phyloP scores from a whole-genome alignment of 129 eudicot species.

The Flaveria sonorensis region DNA sequence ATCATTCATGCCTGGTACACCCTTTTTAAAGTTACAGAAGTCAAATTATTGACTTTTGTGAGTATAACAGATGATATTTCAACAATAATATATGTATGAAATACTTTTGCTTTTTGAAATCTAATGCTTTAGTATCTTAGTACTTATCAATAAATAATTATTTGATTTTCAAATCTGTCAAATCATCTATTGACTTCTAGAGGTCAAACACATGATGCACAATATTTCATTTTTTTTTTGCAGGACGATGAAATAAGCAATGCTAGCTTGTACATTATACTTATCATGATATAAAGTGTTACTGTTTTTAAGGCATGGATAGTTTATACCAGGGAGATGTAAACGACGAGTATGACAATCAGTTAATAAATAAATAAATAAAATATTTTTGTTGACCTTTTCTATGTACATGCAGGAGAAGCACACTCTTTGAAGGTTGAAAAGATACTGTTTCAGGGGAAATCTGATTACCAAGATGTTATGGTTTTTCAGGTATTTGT shows the following conservation, averaged over 20 bases:
- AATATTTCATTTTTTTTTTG: neutral
- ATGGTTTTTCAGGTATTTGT: constrained; percentile 83
- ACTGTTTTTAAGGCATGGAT: neutral
- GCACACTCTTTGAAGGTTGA: constrained; percentile 97
- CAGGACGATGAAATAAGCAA: no score
- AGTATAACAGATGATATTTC: constrained; percentile 11
- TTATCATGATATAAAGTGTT: neutral
- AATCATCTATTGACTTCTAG: neutral
- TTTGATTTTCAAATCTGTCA: neutral
- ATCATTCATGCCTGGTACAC: constrained; percentile 24
- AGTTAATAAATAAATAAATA: neutral
- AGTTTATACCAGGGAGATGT: neutral
- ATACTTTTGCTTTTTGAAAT: constrained; percentile 5
- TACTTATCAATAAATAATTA: neutral
- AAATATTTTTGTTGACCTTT: neutral
- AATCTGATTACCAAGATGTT: constrained; percentile 90
- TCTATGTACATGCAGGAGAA: constrained; percentile 58
- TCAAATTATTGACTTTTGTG: constrained; percentile 15
- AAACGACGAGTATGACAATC: neutral
- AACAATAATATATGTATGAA: constrained; percentile 19
- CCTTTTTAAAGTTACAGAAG: constrained; percentile 15
- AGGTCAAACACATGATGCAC: constrained; percentile 9
- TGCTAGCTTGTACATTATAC: neutral
- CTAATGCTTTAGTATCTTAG: neutral
- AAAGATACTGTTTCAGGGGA: constrained; percentile 79